phyloP scores from a whole-genome alignment of 106 monocot genomes.

The Vanilla planifolia region DNA sequence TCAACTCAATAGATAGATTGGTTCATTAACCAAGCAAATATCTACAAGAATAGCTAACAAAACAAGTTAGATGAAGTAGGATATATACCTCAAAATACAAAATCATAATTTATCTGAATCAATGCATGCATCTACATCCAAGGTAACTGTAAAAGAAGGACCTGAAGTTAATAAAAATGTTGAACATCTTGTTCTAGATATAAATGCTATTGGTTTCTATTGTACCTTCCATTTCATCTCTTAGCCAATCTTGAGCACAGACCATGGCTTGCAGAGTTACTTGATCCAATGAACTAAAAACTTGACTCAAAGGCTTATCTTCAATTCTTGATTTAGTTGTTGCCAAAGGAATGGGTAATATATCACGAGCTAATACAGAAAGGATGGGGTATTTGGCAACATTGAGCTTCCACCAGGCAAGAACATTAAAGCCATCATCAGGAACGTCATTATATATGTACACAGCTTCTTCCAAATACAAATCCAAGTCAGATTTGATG shows the following conservation, averaged over 20 bases:
- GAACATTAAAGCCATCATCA: conserved; percentile 49
- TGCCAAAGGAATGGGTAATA: conserved; percentile 41
- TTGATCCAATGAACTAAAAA: conserved; percentile 45
- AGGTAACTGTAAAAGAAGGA: conserved; percentile 8
- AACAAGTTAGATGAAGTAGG: no score
- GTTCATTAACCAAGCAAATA: no score
- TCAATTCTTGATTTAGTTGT: conserved; percentile 30
- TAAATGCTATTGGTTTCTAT: neutral
- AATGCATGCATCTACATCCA: conserved; percentile 15
- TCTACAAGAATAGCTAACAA: no score
- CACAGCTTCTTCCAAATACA: conserved; percentile 71
- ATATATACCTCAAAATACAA: no score
- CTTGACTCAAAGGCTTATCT: conserved; percentile 37
- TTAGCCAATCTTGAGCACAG: conserved; percentile 69
- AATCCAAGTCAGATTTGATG: conserved; percentile 63
- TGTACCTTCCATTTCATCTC: conserved; percentile 57
- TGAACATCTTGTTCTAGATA: neutral
- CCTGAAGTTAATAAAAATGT: neutral
- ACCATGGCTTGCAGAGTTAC: conserved; percentile 38
- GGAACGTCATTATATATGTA: conserved; percentile 40
- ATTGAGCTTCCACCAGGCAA: conserved; percentile 76
- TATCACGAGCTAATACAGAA: conserved; percentile 60
- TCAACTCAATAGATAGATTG: no score
- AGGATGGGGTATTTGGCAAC: conserved; percentile 65
- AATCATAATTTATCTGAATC: no score